These are phyloP conservation scores for Macrophomina phaseolina DNA, from an alignment of 2,329 filamentous ascomycete species.

Conservation along the genomic window DNA sequence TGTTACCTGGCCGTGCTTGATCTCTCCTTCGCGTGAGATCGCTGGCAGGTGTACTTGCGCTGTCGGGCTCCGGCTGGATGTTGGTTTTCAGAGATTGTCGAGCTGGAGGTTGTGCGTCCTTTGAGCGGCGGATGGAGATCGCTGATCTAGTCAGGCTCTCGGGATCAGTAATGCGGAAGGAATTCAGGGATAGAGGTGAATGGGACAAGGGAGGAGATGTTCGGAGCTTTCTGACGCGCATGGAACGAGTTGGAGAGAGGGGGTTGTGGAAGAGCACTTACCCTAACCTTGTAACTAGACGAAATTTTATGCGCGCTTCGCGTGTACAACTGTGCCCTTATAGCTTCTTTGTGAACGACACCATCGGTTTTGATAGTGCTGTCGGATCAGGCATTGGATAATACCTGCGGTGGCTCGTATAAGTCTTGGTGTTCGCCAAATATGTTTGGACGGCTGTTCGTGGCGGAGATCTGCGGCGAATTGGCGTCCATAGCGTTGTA, in stretches of 20 bases:
- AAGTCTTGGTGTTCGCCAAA: no score
- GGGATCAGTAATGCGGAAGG: background rate
- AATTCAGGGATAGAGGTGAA: background rate
- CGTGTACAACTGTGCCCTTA: background rate
- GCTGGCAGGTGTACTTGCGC: slow-evolving; percentile 20
- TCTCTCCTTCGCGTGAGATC: background rate
- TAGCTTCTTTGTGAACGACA: slow-evolving; percentile 1
- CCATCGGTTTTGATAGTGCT: background rate
- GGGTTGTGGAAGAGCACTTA: slow-evolving; percentile 2
- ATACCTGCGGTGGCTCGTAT: no score
- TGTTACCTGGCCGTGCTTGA: slow-evolving; percentile 18
- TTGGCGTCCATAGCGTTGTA: no score
- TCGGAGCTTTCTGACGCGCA: background rate
- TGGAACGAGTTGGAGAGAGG: background rate
- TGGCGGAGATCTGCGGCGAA: no score
- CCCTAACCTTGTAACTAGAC: slow-evolving; percentile 5
- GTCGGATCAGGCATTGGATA: no score
- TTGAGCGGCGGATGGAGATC: background rate
- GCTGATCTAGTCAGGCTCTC: background rate
- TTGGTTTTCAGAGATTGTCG: slow-evolving; percentile 11
- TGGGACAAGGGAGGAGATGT: background rate
- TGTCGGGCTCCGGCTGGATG: slow-evolving; percentile 9
- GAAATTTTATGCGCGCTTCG: background rate
- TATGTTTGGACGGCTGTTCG: no score
- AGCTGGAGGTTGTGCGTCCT: slow-evolving; percentile 11